Evolutionary conservation across 345 rosid species (phyloP), one percentile per base, ranked within the genome.

Genomic region (Capsella bursapastoris): DNA sequence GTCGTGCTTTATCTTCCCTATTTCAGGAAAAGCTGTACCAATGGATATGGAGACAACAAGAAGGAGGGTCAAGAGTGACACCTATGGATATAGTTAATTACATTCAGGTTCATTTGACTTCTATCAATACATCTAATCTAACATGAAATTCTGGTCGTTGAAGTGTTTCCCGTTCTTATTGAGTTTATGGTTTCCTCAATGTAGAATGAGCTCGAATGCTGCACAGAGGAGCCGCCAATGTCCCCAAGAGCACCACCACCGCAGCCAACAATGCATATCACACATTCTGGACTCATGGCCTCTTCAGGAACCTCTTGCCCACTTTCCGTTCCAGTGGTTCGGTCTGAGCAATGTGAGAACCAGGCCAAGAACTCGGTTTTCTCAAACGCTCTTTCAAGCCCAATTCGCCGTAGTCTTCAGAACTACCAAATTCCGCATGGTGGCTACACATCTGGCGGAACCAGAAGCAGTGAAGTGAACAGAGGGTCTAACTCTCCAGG

Each of bases 371-470:
- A 85, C 82, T 76, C 87, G 22, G 89, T 90, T 27, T 92, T 92
- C 89, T 88, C 96, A 59, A 90, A 88, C 70, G 95, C 96, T 0
- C 78, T 92, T 32, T 92, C 98, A 29, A 90, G 96, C 66, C 96
- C 95, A 3, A 68, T 87, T 50, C 84, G 88, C 6, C 73, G 84
- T 48, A 90, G 91, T 81, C 95, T 88, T 57, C 96, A 88, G 82
- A 84, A 80, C 76, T 90, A 84, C 76, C 91, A 84, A 59, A 81
- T 85, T 32, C 78, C 87, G 18, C 92, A 87, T 72, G 98, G 89
- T 62, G 95, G 88, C 64, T 83, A 83, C 77, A 76, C 74, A n/a
- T 68, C 82, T 2, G 96, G 80, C 15, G 67, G 72, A 79, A 71
- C 57, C 84, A 83, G 80, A 83, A 81, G 61, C 90, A 85, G 61